Evolutionary conservation across 257 asterid species (phyloP), one percentile per base, ranked within the genome.

Genomic region (Datura wrightii): DNA sequence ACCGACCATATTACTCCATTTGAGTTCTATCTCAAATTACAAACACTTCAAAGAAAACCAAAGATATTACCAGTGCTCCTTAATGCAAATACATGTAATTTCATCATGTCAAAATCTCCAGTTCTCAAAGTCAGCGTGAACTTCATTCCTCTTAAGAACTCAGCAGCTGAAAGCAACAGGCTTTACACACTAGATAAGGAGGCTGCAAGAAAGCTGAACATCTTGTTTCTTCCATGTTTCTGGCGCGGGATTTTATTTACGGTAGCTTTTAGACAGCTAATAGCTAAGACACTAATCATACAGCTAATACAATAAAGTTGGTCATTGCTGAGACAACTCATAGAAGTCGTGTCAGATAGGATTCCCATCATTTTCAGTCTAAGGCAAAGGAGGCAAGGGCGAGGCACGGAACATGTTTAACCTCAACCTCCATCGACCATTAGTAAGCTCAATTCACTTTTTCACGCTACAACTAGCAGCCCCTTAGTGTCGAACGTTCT

Each of bases 331-430:
- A n/a, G 55, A 71, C 18, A n/a, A 11, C 79, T 71, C 39, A 44
- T 5, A 71, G 13, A 71, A 48, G 18, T 71, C 56, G 15, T 44
- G 16, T 71, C 39, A 10, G 36, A 71, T 71, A 71, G 37, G 80
- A 44, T 71, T n/a, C 36, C 80, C 56, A 44, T 71, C 80, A 71
- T 71, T 10, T 44, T n/a, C 56, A 10, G 80, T 71, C 56, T n/a
- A 71, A 39, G 39, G 8, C 39, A 11, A 44, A 44, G 80, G 79
- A 71, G 79, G 18, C 16, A 42, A 70, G 36, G 78, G 78, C 78
- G 5, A 69, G 79, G 37, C 55, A 70, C 6, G 9, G 8, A 70
- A 42, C 55, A 70, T 44, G 37, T 70, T 18, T n/a, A 70, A 37
- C 55, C 55, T 70, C 53, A 41, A 8, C 24, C 31, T 41, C 50